A percentile compares a stretch with the other conserved stretches of the same genome.
These are phyloP conservation scores for Staphylotrichum tortipilum DNA, from an alignment of 495 filamentous ascomycete genomes.

Conservation along the genomic window DNA sequence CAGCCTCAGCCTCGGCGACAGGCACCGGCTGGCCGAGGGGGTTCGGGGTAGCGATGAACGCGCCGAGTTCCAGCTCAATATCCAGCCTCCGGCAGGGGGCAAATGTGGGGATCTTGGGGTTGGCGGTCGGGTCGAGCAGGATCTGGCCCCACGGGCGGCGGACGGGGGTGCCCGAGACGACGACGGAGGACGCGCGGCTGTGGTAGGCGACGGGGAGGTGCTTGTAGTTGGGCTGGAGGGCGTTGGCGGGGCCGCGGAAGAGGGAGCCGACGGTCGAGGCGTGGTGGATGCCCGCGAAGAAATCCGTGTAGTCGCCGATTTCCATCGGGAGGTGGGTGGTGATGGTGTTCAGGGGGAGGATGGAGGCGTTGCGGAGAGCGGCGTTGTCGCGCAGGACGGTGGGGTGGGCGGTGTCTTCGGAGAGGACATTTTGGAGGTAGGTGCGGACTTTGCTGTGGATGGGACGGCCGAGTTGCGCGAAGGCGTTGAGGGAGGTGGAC, in stretches of 20 bases:
- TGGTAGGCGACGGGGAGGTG: conserved; percentile 88
- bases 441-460: conserved; percentile 64
- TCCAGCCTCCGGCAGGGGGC: conserved; percentile 62
- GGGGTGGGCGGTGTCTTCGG: conserved; percentile 36
- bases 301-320: conserved; percentile 96
- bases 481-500: conserved; percentile 67
- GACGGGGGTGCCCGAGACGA: conserved; percentile 69
- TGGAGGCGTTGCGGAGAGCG: conserved; percentile 18
- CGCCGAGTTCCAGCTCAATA: conserved; percentile 81
- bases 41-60: conserved; percentile 64
- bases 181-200: conserved; percentile 69
- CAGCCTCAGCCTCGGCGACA: conserved; percentile 56
- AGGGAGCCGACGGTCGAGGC: conserved; percentile 69
- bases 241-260: conserved; percentile 71
- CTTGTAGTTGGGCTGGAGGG: conserved; percentile 82
- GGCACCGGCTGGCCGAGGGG: conserved; percentile 54
- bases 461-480: conserved; percentile 66
- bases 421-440: conserved; percentile 65
- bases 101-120: conserved; percentile 40
- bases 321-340: conserved; percentile 73
- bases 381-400: conserved; percentile 30
- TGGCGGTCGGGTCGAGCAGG: conserved; percentile 45
- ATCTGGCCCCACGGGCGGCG: conserved; percentile 78
- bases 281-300: conserved; percentile 88
- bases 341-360: conserved; percentile 49